phyloP scores from a whole-genome alignment of 345 rosid species.

The Sisymbrium irio region DNA sequence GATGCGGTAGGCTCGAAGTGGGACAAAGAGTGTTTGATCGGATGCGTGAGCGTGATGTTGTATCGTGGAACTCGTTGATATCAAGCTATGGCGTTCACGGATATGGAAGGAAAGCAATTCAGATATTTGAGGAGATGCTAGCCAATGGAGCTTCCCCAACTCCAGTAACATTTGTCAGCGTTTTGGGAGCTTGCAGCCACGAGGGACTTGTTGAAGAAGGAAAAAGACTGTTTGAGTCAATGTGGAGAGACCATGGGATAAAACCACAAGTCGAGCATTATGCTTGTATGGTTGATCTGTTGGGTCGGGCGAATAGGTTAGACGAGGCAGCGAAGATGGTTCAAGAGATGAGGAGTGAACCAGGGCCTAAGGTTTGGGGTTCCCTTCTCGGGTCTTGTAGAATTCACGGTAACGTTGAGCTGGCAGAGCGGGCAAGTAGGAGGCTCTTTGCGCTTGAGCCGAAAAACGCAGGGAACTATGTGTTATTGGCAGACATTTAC shows the following conservation, averaged over 20 bases:
- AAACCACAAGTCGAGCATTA: conserved; percentile 79
- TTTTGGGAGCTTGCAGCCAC: conserved; percentile 95
- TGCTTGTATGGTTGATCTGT: conserved; percentile 96
- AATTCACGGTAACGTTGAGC: conserved; percentile 74
- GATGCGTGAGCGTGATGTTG: conserved; percentile 67
- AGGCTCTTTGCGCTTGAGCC: conserved; percentile 80
- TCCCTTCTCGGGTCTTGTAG: conserved; percentile 90
- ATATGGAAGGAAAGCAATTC: conserved; percentile 64
- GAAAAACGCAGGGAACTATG: conserved; percentile 69
- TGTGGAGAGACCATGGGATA: conserved; percentile 57
- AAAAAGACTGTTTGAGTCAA: conserved; percentile 55
- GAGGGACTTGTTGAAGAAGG: conserved; percentile 86
- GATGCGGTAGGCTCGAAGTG: conserved; percentile 70
- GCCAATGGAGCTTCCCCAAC: conserved; percentile 55
- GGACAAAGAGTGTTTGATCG: conserved; percentile 65
- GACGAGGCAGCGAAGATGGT: conserved; percentile 73
- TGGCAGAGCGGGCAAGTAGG: conserved; percentile 75
- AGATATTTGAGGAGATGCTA: conserved; percentile 67
- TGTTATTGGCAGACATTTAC: conserved; percentile 72
- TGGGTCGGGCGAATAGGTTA: conserved; percentile 86
- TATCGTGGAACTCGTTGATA: conserved; percentile 87
- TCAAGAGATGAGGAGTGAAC: conserved; percentile 65
- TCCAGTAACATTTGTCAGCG: conserved; percentile 61
- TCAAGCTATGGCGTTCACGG: conserved; percentile 85
- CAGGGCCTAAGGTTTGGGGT: conserved; percentile 86